These are phyloP conservation scores for Dentipellis fragilis DNA, from an alignment of 768 basidiomycete genomes.

Conservation along the genomic window DNA sequence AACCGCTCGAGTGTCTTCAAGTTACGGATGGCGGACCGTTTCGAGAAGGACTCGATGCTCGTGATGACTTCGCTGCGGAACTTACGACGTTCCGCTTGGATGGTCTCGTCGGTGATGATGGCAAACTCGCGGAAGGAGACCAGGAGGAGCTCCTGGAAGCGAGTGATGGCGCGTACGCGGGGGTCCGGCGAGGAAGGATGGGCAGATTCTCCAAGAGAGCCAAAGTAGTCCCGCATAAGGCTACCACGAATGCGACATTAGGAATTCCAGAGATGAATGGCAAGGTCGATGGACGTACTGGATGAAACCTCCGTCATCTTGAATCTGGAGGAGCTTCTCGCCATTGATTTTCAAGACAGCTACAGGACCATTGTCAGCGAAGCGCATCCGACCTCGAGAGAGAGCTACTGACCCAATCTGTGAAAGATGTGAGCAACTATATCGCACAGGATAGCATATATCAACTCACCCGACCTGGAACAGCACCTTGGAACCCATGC, in stretches of 20 bases:
- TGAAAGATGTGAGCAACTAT: slow-evolving; percentile 1
- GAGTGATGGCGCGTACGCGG: slow-evolving; percentile 85
- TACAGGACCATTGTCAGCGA: slow-evolving; percentile 16
- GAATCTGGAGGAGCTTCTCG: slow-evolving; percentile 80
- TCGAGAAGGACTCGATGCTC: slow-evolving; percentile 90
- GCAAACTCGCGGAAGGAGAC: slow-evolving; percentile 98
- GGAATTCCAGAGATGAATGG: not conserved
- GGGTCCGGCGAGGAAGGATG: slow-evolving; percentile 85
- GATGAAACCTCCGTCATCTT: slow-evolving; percentile 95
- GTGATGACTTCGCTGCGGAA: slow-evolving; percentile 86
- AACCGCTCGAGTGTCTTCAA: slow-evolving; percentile 73
- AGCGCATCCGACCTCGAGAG: not conserved
- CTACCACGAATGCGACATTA: slow-evolving; percentile 27
- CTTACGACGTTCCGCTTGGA: slow-evolving; percentile 73
- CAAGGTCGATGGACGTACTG: slow-evolving; percentile 38
- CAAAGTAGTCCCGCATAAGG: slow-evolving; percentile 92
- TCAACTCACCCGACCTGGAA: slow-evolving; percentile 91
- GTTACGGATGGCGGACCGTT: slow-evolving; percentile 83
- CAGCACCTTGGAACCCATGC: slow-evolving; percentile 96
- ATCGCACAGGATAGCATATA: not conserved
- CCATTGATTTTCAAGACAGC: slow-evolving; percentile 98
- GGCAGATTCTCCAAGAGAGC: slow-evolving; percentile 86
- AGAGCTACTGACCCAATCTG: slow-evolving; percentile 44
- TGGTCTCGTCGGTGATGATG: slow-evolving; percentile 91
- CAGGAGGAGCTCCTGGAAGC: slow-evolving; percentile 93